Conservation (phyloP, 2,329 filamentous ascomycete genomes). For the Aspergillus neotritici region DNA sequence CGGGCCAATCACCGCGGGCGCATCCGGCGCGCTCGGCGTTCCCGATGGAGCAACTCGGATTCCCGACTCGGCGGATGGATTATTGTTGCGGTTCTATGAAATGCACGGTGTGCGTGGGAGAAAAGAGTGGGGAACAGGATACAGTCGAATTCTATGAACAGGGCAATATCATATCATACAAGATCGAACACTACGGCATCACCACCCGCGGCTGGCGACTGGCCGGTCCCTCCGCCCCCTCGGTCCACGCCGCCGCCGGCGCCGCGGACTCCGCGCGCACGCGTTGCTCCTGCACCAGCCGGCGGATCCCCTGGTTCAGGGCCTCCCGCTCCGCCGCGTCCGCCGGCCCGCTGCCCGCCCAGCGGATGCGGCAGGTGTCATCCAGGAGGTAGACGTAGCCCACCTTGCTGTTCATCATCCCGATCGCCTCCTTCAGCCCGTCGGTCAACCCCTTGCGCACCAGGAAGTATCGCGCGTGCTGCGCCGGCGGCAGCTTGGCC, state of each 20-base stretch:
- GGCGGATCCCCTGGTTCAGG: conserved; percentile 39
- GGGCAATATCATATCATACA: too few species aligned
- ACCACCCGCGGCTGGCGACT: conserved; percentile 17
- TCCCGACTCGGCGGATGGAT: too few species aligned
- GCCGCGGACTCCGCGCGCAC: conserved; percentile 18
- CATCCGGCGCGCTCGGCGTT: too few species aligned
- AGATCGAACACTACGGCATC: background rate
- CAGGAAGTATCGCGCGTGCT: conserved; percentile 56
- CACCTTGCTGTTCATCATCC: conserved; percentile 80
- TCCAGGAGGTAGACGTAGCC: conserved; percentile 93
- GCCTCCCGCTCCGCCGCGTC: conserved; percentile 37
- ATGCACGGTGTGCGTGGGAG: too few species aligned
- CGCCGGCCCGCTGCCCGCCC: conserved; percentile 69
- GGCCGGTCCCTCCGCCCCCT: conserved; percentile 1
- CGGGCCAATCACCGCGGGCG: too few species aligned
- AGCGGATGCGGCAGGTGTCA: conserved; percentile 78
- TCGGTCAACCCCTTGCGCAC: conserved; percentile 54
- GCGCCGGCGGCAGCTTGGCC: conserved; percentile 42
- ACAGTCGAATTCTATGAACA: too few species aligned
- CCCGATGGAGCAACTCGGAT: too few species aligned
- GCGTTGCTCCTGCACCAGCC: conserved; percentile 38
- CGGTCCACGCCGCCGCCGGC: conserved; percentile 17
- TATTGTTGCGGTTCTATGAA: too few species aligned
- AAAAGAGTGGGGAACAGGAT: too few species aligned
- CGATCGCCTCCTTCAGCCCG: conserved; percentile 54